Evolutionary conservation across 2,329 filamentous ascomycete species (phyloP).

Genomic region (Aspergillus arachidicola): DNA sequence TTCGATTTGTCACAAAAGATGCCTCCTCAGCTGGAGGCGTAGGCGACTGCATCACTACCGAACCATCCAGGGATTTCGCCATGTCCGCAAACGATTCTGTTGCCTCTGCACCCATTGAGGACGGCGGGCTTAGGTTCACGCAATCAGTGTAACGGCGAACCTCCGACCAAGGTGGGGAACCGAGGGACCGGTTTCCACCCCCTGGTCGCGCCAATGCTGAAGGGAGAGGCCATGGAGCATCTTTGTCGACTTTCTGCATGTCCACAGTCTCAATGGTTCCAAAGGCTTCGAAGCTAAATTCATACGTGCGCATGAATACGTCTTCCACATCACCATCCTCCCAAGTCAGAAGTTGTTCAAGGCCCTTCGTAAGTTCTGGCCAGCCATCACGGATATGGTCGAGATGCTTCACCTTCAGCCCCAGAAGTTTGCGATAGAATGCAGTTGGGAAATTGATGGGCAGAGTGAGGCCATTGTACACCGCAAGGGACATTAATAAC

Average conservation of each 20-base stretch:
- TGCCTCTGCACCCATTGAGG: conserved; percentile 25
- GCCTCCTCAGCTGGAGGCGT: conserved; percentile 54
- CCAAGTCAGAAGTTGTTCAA: conserved; percentile 76
- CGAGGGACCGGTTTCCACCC: conserved; percentile 3
- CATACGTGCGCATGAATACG: conserved; percentile 80
- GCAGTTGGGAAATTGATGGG: conserved; percentile 86
- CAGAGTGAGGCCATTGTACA: conserved; percentile 91
- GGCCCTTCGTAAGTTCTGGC: conserved; percentile 75
- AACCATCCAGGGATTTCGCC: conserved; percentile 27
- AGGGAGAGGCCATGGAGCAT: conserved; percentile 38
- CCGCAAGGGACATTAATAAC: conserved; percentile 80
- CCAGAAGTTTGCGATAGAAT: conserved; percentile 79
- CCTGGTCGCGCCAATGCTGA: conserved; percentile 14
- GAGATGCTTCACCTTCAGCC: conserved; percentile 67
- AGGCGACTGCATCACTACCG: conserved; percentile 28
- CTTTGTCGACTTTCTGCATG: conserved; percentile 50
- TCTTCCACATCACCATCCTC: conserved; percentile 79
- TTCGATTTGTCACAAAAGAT: conserved; percentile 76
- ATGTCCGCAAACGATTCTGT: conserved; percentile 20
- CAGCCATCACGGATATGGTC: conserved; percentile 84
- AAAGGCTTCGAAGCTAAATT: conserved; percentile 71
- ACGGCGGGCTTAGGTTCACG: conserved; percentile 22
- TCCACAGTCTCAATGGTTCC: conserved; percentile 58
- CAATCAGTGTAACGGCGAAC: conserved; percentile 23
- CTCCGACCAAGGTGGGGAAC: conserved; percentile 27